Conservation (phyloP, 2,329 filamentous ascomycete genomes). For the Aspergillus aculeatus region DNA sequence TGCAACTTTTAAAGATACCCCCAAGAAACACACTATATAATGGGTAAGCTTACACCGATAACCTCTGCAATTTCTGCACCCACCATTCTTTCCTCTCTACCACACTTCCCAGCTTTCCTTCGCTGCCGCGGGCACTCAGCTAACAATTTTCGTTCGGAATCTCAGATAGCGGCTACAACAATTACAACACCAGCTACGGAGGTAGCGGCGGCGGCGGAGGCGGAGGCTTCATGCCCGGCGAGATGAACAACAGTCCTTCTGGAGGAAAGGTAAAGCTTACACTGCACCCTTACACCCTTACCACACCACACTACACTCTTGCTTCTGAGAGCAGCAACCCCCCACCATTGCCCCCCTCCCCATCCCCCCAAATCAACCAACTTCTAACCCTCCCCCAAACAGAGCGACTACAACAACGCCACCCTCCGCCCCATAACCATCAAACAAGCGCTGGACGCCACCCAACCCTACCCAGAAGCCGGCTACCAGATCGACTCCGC, state of each 20-base stretch:
- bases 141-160: neutral
- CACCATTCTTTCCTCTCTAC: neutral
- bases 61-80: neutral
- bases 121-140: neutral
- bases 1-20: neutral
- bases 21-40: slow-evolving; percentile 15
- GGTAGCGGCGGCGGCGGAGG: slow-evolving; percentile 56
- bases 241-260: slow-evolving; percentile 48
- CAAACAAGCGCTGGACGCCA: slow-evolving; percentile 85
- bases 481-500: slow-evolving; percentile 81
- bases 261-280: slow-evolving; percentile 38
- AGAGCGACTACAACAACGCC: slow-evolving; percentile 65
- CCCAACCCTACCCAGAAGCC: slow-evolving; percentile 69
- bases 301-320: too few species aligned
- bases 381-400: neutral
- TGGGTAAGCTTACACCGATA: slow-evolving; percentile 25
- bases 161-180: slow-evolving; percentile 9
- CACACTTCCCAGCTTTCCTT: neutral
- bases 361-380: slow-evolving; percentile 7
- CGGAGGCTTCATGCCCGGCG: slow-evolving; percentile 60
- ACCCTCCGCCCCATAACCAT: slow-evolving; percentile 91
- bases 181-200: slow-evolving; percentile 54
- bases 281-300: too few species aligned
- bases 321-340: too few species aligned
- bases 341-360: neutral